Base-by-base conservation (phyloP, 768 basidiomycete species). In the Mycena belliarum region DNA sequence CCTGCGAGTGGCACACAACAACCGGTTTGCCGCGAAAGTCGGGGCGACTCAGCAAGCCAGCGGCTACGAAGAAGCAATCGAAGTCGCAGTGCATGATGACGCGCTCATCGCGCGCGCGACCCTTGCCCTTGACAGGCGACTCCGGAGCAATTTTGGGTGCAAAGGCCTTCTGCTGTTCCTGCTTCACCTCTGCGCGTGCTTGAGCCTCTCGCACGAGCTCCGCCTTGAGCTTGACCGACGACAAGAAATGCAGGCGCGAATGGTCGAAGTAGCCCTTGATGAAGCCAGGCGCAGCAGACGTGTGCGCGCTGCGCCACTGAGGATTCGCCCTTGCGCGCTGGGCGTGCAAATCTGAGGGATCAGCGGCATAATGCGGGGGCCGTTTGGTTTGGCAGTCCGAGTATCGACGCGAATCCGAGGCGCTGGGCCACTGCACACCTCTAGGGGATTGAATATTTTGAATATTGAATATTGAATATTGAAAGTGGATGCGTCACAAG, bases 41-140 rank as follows among this genome's bases (percentile, higher is more conserved):
- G 0, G 93, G 92, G 2, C 94, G 79, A 55, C 79, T 84, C 2
- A 91, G 78, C 49, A 95, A 73, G 0, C 94, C 93, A n/a, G 88
- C 96, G 1, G 91, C 87, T 12, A 98, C 95, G 68, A 99, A 99
- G 78, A 98, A 98, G 61, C 88, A 93, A 67, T 99, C 97, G 63
- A 98, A 98, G 70, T 95, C 93, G 63, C 90, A 92, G 65, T 95
- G 93, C 90, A 95, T 91, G 65, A 93, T 89, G 11, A 91, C 83
- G 16, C 81, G 79, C 41, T 85, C 81, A 32, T 78, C 63, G 20
- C 77, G 29, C 29, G 74, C 73, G 3, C 77, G 86, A 65, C 78
- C 81, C 59, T 80, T 83, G 15, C 67, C 66, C 63, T 77, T 76
- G 20, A 69, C 66, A 38, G 85, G 82, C 9, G 84, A 83, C 53